Conservation (phyloP, 2,329 filamentous ascomycete genomes). For the Fusarium foetens region DNA sequence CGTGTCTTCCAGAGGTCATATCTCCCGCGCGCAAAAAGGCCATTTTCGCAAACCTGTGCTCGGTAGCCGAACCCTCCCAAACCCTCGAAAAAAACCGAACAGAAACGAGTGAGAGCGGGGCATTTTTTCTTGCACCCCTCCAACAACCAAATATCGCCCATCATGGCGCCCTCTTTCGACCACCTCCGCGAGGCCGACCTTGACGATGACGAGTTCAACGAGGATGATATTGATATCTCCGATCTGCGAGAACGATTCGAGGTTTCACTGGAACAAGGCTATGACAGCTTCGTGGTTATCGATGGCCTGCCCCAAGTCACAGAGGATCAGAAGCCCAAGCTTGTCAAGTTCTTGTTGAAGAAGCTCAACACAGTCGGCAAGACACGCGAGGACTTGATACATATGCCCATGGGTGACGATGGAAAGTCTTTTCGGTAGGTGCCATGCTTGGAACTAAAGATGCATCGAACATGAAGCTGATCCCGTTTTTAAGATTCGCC, state of each 20-base stretch:
- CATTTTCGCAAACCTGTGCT: constrained; percentile 29
- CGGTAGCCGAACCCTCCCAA: constrained; percentile 32
- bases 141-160: constrained; percentile 56
- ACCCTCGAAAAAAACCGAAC: constrained; percentile 33
- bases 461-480: constrained; percentile 22
- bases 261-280: constrained; percentile 93
- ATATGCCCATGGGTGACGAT: constrained; percentile 92
- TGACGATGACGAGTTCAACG: constrained; percentile 84
- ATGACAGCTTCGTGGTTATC: constrained; percentile 95
- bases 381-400: constrained; percentile 86
- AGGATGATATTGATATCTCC: constrained; percentile 94
- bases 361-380: constrained; percentile 89
- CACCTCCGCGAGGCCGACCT: constrained; percentile 91
- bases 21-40: constrained; percentile 36
- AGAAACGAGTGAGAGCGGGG: constrained; percentile 49
- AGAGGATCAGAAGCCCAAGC: constrained; percentile 91
- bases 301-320: constrained; percentile 92
- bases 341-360: constrained; percentile 94
- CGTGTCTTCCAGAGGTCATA: constrained; percentile 36
- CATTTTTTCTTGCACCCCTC: constrained; percentile 51
- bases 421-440: constrained; percentile 86
- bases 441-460: neutral
- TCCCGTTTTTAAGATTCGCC: constrained; percentile 73
- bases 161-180: constrained; percentile 91
- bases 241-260: constrained; percentile 95